Evolutionary conservation across 2,329 filamentous ascomycete genomes (phyloP), one percentile per base, ranked within the genome.

Genomic region (Lecanicillium sp.): DNA sequence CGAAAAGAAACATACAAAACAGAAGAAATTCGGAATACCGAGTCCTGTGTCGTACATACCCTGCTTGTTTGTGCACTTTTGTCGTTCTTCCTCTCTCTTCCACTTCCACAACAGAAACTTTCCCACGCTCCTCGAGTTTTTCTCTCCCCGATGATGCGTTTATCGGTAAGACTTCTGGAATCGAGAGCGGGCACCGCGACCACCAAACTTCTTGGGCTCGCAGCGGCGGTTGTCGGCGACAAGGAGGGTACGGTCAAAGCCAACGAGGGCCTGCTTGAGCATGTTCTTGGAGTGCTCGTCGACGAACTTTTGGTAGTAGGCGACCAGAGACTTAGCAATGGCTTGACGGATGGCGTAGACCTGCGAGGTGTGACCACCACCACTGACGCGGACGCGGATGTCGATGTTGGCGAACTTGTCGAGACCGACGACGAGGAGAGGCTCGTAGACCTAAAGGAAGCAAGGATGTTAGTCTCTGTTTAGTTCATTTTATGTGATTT

Each of bases 161-260:
- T 90, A 95, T 89, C 89, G 87, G 83, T 95, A 95, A 57, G 89
- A 95, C 78, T 95, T 95, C 78, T 96, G 90, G 89, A 87, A 96
- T 67, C 89, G 84, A 64, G 90, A 77, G 65, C 90, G 84, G 65
- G 92, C 90, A 80, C 90, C 90, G 59, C 80, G 84, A 85, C 85
- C 85, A 67, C 81, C 82, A 65, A 87, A 86, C 79, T 95, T 95
- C 89, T 96, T 96, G 73, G 90, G 90, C 80, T 98, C 92, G 71
- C 87, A 92, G 60, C 92, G 86, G 70, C 92, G 85, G 84, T 95
- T 95, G 73, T 98, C 92, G 70, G 92, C 92, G 60, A 98, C 92
- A 63, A 98, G 85, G 55, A 98, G 83, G 65, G 88, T 94, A 64
- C 89, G 82, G 78, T 95, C 88, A 78, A 90, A 98, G 68, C 88